These are phyloP conservation scores for Amanita jacksonii DNA, from an alignment of 768 basidiomycete genomes.

Conservation along the genomic window DNA sequence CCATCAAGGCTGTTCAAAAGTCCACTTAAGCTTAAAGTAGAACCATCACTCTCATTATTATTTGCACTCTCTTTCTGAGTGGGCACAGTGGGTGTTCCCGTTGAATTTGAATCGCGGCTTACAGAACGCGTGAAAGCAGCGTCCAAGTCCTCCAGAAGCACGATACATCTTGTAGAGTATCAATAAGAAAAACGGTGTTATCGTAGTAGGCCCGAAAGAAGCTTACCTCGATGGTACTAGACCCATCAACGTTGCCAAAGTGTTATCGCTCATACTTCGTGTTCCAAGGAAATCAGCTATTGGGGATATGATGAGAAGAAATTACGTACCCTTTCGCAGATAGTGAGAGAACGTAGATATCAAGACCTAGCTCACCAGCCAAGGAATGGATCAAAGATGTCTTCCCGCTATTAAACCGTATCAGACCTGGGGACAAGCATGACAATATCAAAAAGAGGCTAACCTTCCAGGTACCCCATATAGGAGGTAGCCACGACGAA, in stretches of 20 bases:
- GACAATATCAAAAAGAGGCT: slow-evolving; percentile 10
- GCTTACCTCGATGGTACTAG: slow-evolving; percentile 72
- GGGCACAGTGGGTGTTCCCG: slow-evolving; percentile 54
- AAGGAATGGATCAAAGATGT: slow-evolving; percentile 81
- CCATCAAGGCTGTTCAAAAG: slow-evolving; percentile 81
- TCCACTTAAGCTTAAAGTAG: slow-evolving; percentile 78
- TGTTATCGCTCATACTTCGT: slow-evolving; percentile 86
- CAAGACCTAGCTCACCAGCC: slow-evolving; percentile 76
- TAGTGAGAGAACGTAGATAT: slow-evolving; percentile 86
- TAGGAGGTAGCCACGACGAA: slow-evolving; percentile 76
- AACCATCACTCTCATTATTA: slow-evolving; percentile 55
- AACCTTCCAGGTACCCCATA: slow-evolving; percentile 85
- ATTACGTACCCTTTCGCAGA: slow-evolving; percentile 71
- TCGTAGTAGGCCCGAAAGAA: slow-evolving; percentile 3
- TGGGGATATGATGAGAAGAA: not conserved
- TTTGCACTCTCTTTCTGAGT: slow-evolving; percentile 29
- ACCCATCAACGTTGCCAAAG: slow-evolving; percentile 78
- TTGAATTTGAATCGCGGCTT: slow-evolving; percentile 72
- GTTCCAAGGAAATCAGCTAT: slow-evolving; percentile 9
- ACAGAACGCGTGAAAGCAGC: slow-evolving; percentile 86
- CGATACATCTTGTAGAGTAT: slow-evolving; percentile 58
- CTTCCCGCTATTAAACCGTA: slow-evolving; percentile 49
- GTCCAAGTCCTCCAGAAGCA: slow-evolving; percentile 90
- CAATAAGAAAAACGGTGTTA: slow-evolving; percentile 11
- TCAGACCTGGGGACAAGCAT: slow-evolving; percentile 3